Conservation (phyloP, 164 flowering plant genomes). For the Santalum album region DNA sequence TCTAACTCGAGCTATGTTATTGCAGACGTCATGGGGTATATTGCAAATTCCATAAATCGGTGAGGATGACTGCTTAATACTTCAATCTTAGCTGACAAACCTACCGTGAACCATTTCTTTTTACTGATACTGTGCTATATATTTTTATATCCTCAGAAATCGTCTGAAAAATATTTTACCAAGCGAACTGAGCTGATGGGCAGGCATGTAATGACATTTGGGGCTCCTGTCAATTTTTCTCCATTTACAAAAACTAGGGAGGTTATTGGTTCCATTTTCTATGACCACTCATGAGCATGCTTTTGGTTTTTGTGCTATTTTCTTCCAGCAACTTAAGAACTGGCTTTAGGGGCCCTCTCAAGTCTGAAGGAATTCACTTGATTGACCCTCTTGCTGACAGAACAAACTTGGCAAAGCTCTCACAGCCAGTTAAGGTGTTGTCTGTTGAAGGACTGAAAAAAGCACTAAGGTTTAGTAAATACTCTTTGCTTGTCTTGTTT, state of each 20-base stretch:
- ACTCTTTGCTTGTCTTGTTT: neutral
- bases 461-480: constrained; percentile 57
- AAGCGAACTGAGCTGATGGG: constrained; percentile 72
- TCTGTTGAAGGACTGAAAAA: constrained; percentile 73
- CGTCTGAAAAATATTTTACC: constrained; percentile 49
- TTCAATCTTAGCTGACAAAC: neutral
- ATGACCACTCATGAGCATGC: neutral
- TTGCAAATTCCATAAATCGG: constrained; percentile 65
- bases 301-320: neutral
- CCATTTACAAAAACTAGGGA: neutral
- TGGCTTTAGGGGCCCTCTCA: constrained; percentile 46
- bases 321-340: constrained; percentile 57
- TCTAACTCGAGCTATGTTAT: constrained; percentile 6
- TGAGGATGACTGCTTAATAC: constrained; percentile 20
- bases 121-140: neutral
- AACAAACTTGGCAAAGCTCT: constrained; percentile 29
- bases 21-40: constrained; percentile 65
- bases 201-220: constrained; percentile 38
- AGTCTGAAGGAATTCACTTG: constrained; percentile 60
- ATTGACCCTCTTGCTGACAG: constrained; percentile 48
- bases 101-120: neutral
- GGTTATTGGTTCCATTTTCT: neutral
- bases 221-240: neutral
- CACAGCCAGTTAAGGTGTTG: constrained; percentile 48
- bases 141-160: constrained; percentile 31